Percentiles rank a stretch among this genome's conserved stretches.
Evolutionary conservation across 345 rosid genomes (phyloP).

Genomic region (Populus pruinosa): DNA sequence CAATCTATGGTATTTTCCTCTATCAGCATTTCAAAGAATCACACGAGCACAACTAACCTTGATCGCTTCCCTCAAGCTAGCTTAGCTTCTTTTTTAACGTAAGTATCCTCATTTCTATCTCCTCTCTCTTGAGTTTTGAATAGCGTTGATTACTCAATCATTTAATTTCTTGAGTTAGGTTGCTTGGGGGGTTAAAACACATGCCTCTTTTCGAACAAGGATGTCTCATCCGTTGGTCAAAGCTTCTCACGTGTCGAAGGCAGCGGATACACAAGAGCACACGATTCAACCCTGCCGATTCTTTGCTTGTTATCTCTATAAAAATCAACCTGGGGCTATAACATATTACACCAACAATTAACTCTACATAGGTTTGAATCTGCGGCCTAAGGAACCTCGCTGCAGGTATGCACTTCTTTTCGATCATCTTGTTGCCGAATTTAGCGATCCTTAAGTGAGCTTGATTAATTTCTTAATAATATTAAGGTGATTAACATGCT

Average conservation of each 20-base stretch:
- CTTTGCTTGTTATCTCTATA: slow-evolving; percentile 17
- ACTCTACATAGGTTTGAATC: not conserved
- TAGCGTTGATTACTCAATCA: not conserved
- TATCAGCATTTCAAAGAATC: slow-evolving; percentile 23
- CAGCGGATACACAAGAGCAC: not conserved
- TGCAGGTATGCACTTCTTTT: not conserved
- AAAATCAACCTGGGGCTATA: not conserved
- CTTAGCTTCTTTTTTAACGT: not conserved
- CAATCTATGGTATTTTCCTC: not conserved
- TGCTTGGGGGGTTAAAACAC: slow-evolving; percentile 13
- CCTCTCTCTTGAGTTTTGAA: not conserved
- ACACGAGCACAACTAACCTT: slow-evolving; percentile 40
- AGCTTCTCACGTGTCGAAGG: slow-evolving; percentile 25
- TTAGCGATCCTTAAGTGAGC: not conserved
- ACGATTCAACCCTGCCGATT: not conserved
- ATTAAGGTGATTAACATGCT: not conserved
- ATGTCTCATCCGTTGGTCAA: slow-evolving; percentile 38
- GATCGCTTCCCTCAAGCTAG: not conserved
- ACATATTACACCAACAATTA: not conserved
- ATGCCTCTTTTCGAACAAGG: slow-evolving; percentile 3
- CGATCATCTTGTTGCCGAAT: not conserved
- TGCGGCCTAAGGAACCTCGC: not conserved
- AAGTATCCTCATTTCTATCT: not conserved
- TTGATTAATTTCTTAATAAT: not conserved
- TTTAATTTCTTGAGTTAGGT: slow-evolving; percentile 1